phyloP scores from a whole-genome alignment of 2,329 filamentous ascomycete genomes.

The Dactylella cylindrospora region DNA sequence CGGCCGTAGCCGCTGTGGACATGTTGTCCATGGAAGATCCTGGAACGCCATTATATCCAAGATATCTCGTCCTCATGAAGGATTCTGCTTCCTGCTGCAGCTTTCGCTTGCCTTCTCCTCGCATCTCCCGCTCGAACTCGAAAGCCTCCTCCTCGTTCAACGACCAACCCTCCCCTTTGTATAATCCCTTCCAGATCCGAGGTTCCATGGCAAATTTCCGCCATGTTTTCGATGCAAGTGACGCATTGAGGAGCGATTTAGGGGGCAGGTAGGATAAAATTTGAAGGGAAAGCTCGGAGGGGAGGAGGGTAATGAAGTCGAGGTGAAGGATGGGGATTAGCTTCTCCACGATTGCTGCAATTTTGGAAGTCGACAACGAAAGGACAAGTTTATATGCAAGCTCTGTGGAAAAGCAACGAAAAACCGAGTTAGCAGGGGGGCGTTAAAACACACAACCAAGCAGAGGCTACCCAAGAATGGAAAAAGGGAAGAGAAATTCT shows the following conservation, averaged over 20 bases:
- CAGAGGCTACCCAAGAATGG: constrained; percentile 4
- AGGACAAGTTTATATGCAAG: constrained; percentile 76
- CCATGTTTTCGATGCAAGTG: constrained; percentile 78
- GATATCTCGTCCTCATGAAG: constrained; percentile 30
- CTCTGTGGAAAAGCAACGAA: constrained; percentile 58
- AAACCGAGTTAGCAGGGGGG: not conserved
- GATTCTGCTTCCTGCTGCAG: constrained; percentile 32
- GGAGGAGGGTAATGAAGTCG: constrained; percentile 82
- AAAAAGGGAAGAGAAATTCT: constrained; percentile 45
- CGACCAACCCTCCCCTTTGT: constrained; percentile 82
- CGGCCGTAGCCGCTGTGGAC: constrained; percentile 22
- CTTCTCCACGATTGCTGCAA: constrained; percentile 76
- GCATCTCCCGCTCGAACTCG: constrained; percentile 64
- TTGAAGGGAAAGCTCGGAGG: constrained; percentile 85
- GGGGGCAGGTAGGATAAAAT: constrained; percentile 85
- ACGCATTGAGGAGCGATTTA: constrained; percentile 74
- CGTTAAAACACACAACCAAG: constrained; percentile 10
- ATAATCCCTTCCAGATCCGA: constrained; percentile 81
- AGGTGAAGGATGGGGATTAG: constrained; percentile 84
- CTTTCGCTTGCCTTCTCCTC: constrained; percentile 51
- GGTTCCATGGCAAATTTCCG: constrained; percentile 77
- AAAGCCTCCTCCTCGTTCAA: constrained; percentile 67
- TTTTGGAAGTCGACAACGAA: constrained; percentile 74
- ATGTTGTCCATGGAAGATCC: constrained; percentile 17
- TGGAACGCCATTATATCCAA: constrained; percentile 6